These are phyloP conservation scores for Petunia secreta DNA, from an alignment of 257 asterid genomes.

Conservation along the genomic window DNA sequence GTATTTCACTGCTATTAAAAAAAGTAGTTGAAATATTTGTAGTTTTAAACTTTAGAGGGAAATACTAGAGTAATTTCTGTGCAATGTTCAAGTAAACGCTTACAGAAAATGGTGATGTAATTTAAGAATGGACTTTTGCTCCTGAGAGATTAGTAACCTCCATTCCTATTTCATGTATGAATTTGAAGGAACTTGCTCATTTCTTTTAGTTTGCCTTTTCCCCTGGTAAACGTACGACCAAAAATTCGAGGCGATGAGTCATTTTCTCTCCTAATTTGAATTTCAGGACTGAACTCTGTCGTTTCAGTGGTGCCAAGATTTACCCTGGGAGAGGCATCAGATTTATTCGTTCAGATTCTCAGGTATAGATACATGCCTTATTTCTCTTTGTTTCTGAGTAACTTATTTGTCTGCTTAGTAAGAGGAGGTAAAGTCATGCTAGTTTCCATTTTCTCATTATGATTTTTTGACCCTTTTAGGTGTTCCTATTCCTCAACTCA, in stretches of 20 bases:
- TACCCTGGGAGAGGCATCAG: slow-evolving; percentile 86
- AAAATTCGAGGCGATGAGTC: not conserved
- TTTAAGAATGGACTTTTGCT: not conserved
- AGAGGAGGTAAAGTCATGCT: not conserved
- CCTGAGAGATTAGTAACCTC: not conserved
- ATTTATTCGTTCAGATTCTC: slow-evolving; percentile 72
- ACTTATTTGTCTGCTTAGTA: not conserved
- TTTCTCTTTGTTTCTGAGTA: not conserved
- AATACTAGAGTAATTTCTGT: not conserved
- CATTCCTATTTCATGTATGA: not conserved
- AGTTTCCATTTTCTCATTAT: not conserved
- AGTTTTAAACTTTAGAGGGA: not conserved
- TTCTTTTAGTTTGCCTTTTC: not conserved
- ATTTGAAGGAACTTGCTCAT: not conserved
- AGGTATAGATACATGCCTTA: slow-evolving; percentile 41
- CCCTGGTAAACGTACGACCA: not conserved
- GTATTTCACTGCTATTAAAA: too few species aligned
- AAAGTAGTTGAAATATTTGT: not conserved
- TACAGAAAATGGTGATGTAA: not conserved
- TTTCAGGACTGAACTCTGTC: slow-evolving; percentile 80
- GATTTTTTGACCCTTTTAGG: slow-evolving; percentile 41
- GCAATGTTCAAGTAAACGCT: not conserved
- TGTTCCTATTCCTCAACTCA: slow-evolving; percentile 75
- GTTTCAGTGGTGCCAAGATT: slow-evolving; percentile 81
- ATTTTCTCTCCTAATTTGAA: slow-evolving; percentile 13